Base-by-base conservation (phyloP, 306 rosid genomes). In the Castanopsis chinensis region DNA sequence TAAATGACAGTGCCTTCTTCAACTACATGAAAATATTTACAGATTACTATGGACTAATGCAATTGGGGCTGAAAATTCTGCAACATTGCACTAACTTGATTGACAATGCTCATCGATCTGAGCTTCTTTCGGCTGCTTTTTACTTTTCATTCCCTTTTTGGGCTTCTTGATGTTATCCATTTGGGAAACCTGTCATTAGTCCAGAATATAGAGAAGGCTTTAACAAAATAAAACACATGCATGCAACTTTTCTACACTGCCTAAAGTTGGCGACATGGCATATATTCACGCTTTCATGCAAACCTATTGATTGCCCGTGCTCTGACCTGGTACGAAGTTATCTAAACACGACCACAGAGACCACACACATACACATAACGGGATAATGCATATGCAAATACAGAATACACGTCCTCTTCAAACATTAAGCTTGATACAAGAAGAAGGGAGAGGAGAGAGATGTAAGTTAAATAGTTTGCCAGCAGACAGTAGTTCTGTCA, bases 101-200 rank as follows among this genome's bases (percentile, higher is more conserved):
- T 63, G 59, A 73, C 79, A 67, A 45, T 56, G 72, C 69, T 81
- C 55, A 71, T 75, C 67, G 72, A 75, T 71, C 73, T 60, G 75
- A 70, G 52, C 84, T 73, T 74, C 76, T 68, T 68, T 33, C 3
- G 55, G 37, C 64, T 77, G 67, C 80, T 28, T 52, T 75, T 76
- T 77, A 79, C 81, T 64, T 56, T 51, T 75, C 63, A 33, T 61
- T 18, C 49, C 59, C 79, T 75, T 87, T 69, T 84, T 91, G 51
- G 72, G 52, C 79, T 88, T 91, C 85, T 88, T 88, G 67, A 43
- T 51, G 64, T 69, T 90, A 76, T 91, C 93, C 70, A 51, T 57
- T 81, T 81, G 85, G 59, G 96, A 86, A 33, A 87, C 90, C 99
- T 95, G 88, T 33, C 37, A 32, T 59, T 15, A 67, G 78, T 69